Conservation (phyloP, 2,329 filamentous ascomycete genomes). For the Epichloe amarillans region DNA sequence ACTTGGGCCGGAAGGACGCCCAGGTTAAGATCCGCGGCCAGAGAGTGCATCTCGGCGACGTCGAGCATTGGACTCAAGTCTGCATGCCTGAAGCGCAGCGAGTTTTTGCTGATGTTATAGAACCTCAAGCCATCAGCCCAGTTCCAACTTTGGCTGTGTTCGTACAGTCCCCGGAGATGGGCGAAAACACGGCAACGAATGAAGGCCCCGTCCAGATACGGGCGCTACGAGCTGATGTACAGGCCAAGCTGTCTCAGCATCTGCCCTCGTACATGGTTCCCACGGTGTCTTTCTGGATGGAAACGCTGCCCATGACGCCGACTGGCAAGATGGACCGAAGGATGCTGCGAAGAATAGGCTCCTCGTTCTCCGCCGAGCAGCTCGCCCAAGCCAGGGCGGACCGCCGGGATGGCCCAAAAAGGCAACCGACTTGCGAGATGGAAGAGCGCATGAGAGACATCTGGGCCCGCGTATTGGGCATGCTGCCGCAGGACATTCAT, state of each 20-base stretch:
- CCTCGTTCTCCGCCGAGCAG: neutral
- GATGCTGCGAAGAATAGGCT: neutral
- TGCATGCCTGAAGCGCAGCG: neutral
- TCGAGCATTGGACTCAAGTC: neutral
- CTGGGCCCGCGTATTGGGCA: slow-evolving; percentile 21
- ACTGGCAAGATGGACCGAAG: slow-evolving; percentile 11
- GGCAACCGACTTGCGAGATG: neutral
- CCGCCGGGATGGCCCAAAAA: neutral
- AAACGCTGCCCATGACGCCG: slow-evolving; percentile 4
- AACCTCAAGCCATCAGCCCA: neutral
- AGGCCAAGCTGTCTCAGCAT: neutral
- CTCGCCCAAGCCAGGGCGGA: neutral
- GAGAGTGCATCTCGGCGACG: slow-evolving; percentile 3
- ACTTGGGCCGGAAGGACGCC: slow-evolving; percentile 3
- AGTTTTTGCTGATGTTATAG: neutral
- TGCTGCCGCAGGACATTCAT: slow-evolving; percentile 8
- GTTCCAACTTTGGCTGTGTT: neutral
- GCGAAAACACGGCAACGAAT: too few species aligned
- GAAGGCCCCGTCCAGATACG: neutral
- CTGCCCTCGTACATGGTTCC: slow-evolving; percentile 13
- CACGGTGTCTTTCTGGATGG: slow-evolving; percentile 6
- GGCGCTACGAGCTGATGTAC: neutral
- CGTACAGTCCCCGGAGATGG: neutral
- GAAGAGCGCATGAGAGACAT: neutral
- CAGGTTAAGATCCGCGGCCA: slow-evolving; percentile 9